Conservation (phyloP, 2,329 filamentous ascomycete species). For the Plenodomus tracheiphilus region DNA sequence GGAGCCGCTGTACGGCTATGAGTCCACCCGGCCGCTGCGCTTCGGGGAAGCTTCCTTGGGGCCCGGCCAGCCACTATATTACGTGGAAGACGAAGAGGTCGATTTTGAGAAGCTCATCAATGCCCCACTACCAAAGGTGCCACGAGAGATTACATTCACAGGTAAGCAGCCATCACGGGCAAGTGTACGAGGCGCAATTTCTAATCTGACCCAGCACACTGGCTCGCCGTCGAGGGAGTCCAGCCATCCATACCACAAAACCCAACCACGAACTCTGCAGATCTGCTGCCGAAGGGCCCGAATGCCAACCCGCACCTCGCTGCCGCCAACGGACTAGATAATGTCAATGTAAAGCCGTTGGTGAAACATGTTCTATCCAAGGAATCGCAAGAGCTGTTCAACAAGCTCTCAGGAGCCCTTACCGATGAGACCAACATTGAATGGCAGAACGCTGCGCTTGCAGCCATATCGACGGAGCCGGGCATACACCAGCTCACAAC, state of each 20-base stretch:
- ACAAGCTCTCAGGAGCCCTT: conserved; percentile 87
- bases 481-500: conserved; percentile 93
- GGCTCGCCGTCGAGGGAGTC: conserved; percentile 96
- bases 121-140: conserved; percentile 90
- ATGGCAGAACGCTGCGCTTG: conserved; percentile 81
- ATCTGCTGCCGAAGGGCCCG: conserved; percentile 86
- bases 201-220: conserved; percentile 68
- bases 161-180: conserved; percentile 56
- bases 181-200: neutral
- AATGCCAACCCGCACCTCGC: conserved; percentile 84
- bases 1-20: conserved; percentile 95
- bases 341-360: conserved; percentile 79
- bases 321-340: conserved; percentile 81
- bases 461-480: conserved; percentile 84
- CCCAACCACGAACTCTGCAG: conserved; percentile 84
- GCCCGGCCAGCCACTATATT: conserved; percentile 91
- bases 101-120: conserved; percentile 99
- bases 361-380: conserved; percentile 97
- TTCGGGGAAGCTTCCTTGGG: conserved; percentile 95
- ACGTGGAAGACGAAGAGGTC: conserved; percentile 97
- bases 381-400: conserved; percentile 94
- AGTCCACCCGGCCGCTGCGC: conserved; percentile 82
- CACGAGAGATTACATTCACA: conserved; percentile 88
- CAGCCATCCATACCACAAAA: conserved; percentile 97
- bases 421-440: conserved; percentile 87